These are phyloP conservation scores for Camellia oleifera DNA, from an alignment of 179 eudicot species.

Conservation along the genomic window DNA sequence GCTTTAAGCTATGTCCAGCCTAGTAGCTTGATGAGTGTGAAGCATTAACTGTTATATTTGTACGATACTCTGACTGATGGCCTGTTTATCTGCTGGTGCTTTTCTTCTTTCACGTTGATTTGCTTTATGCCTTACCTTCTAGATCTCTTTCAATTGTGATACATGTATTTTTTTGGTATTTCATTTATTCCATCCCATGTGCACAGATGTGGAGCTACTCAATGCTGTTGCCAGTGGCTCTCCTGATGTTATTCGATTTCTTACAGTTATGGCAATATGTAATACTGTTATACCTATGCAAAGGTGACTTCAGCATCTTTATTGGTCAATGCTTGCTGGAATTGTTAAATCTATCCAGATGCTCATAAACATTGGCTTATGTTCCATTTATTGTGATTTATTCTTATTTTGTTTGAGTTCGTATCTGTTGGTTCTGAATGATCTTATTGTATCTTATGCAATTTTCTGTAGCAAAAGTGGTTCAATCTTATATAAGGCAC, in stretches of 20 bases:
- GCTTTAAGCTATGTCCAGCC: constrained; percentile 2
- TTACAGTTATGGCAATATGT: constrained; percentile 90
- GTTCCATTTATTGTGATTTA: constrained; percentile 16
- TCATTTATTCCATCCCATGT: constrained; percentile 14
- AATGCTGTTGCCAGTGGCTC: constrained; percentile 70
- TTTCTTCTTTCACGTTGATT: not conserved
- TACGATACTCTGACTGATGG: not conserved
- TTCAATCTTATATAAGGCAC: constrained; percentile 76
- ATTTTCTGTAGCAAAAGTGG: constrained; percentile 66
- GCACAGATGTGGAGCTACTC: constrained; percentile 65
- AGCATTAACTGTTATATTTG: not conserved
- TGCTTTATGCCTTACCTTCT: not conserved
- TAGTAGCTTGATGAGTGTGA: not conserved
- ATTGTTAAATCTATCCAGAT: not conserved
- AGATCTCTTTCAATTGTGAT: not conserved
- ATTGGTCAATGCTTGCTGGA: not conserved
- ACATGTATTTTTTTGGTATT: not conserved
- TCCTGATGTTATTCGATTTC: constrained; percentile 66
- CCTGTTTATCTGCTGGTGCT: not conserved
- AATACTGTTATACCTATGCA: constrained; percentile 80
- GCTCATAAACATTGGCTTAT: not conserved
- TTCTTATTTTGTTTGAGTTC: constrained; percentile 12
- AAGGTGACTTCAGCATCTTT: constrained; percentile 44
- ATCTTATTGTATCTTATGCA: not conserved
- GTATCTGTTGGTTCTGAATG: not conserved